Percentiles rank a stretch among this genome's conserved stretches.
These are phyloP conservation scores for Lizonia empirigonia DNA, from an alignment of 2,329 filamentous ascomycete genomes.

Conservation along the genomic window DNA sequence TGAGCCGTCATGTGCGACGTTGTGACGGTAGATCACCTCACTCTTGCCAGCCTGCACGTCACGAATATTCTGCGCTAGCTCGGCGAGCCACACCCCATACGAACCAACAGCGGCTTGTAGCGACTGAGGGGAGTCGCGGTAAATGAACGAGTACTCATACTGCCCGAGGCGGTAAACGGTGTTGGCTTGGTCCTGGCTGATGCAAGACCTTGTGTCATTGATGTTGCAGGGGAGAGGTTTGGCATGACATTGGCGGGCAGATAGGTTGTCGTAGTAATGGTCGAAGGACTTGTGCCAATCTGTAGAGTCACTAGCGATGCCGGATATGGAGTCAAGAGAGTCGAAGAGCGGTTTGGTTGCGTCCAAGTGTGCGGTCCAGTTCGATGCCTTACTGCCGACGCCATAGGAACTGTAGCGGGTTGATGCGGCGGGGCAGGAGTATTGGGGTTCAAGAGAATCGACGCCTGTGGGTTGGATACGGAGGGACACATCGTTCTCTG, in stretches of 20 bases:
- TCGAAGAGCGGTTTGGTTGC: constrained; percentile 61
- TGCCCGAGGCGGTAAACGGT: constrained; percentile 76
- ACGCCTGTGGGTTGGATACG: constrained; percentile 60
- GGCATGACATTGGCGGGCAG: constrained; percentile 75
- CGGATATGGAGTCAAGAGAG: constrained; percentile 70
- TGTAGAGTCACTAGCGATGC: constrained; percentile 60
- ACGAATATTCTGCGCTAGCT: constrained; percentile 70
- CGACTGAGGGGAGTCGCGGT: constrained; percentile 68
- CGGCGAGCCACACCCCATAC: constrained; percentile 76
- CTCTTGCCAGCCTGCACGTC: constrained; percentile 34
- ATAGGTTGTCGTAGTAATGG: constrained; percentile 86
- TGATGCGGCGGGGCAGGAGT: constrained; percentile 64
- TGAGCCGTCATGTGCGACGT: constrained; percentile 80
- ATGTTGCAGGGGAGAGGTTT: constrained; percentile 73
- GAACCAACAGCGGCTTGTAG: constrained; percentile 66
- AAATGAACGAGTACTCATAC: constrained; percentile 81
- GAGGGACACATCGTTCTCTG: constrained; percentile 42
- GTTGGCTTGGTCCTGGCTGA: constrained; percentile 67
- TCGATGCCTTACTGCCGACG: constrained; percentile 49
- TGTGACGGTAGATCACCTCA: constrained; percentile 68
- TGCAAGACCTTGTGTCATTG: constrained; percentile 60
- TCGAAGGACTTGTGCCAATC: constrained; percentile 76
- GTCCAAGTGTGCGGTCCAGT: constrained; percentile 70
- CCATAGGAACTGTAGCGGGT: constrained; percentile 53
- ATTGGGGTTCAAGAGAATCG: constrained; percentile 77